Evolutionary conservation across 768 basidiomycete genomes (phyloP).

Genomic region (Mycena epipterygia): DNA sequence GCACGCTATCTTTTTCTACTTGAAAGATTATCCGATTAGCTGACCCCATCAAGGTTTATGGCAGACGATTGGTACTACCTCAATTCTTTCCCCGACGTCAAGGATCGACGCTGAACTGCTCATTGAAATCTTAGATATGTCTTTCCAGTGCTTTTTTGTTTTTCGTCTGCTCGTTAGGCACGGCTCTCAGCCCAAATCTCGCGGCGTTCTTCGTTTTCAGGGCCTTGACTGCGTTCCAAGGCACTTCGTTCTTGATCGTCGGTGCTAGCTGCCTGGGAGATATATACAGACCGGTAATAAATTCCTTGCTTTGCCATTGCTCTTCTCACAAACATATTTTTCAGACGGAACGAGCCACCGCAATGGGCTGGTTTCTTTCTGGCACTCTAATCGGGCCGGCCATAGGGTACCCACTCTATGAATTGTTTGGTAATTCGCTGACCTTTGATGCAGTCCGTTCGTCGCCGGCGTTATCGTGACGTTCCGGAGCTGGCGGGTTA

Average conservation of each 20-base stretch:
- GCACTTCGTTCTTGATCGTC: conserved; percentile 34
- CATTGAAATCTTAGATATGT: conserved; percentile 28
- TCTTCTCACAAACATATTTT: neutral
- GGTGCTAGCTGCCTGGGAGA: conserved; percentile 34
- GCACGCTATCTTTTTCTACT: neutral
- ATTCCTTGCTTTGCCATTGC: neutral
- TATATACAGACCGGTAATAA: conserved; percentile 34
- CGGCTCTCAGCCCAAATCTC: conserved; percentile 36
- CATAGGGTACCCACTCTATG: conserved; percentile 20
- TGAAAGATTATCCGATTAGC: neutral
- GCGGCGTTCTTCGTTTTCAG: conserved; percentile 34
- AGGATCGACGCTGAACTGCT: conserved; percentile 1
- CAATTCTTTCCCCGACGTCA: conserved; percentile 7
- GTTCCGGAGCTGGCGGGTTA: conserved; percentile 33
- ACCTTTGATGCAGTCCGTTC: conserved; percentile 22
- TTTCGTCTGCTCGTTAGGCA: conserved; percentile 34
- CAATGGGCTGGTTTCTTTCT: conserved; percentile 36
- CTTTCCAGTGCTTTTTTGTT: conserved; percentile 31
- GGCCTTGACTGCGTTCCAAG: conserved; percentile 37
- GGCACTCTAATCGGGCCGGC: conserved; percentile 36
- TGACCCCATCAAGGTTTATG: conserved; percentile 30
- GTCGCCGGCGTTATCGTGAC: conserved; percentile 36
- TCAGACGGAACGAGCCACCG: conserved; percentile 32
- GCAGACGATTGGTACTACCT: conserved; percentile 35
- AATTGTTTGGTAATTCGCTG: neutral